A percentile compares a stretch with the other conserved stretches of the same genome.
Conservation (phyloP, 768 basidiomycete genomes). For the Suillus placidus region DNA sequence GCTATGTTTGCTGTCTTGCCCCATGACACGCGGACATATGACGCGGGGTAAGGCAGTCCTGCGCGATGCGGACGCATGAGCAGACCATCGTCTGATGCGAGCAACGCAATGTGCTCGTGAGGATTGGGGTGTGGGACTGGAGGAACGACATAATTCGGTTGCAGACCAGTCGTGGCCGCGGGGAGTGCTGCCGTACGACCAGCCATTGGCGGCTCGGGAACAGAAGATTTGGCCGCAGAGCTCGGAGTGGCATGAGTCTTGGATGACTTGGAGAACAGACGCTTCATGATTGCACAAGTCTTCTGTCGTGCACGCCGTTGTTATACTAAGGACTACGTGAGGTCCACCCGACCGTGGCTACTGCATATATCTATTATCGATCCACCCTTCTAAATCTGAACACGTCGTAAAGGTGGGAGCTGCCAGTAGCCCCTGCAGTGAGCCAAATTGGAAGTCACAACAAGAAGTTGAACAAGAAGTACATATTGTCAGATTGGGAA, state of each 20-base stretch:
- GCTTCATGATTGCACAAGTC: slow-evolving; percentile 32
- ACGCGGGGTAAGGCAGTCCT: slow-evolving; percentile 26
- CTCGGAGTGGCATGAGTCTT: slow-evolving; percentile 9
- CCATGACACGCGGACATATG: slow-evolving; percentile 61
- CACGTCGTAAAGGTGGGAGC: not conserved
- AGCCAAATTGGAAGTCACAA: not conserved
- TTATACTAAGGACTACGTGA: not conserved
- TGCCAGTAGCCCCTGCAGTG: not conserved
- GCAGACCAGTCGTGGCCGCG: slow-evolving; percentile 38
- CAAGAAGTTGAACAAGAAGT: not conserved
- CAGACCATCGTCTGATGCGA: slow-evolving; percentile 63
- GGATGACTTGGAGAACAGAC: slow-evolving; percentile 28
- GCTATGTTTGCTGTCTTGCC: slow-evolving; percentile 57
- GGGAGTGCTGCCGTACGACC: slow-evolving; percentile 2
- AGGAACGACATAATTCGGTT: slow-evolving; percentile 65
- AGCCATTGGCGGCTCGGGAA: not conserved
- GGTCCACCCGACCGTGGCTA: not conserved
- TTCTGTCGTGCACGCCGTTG: not conserved
- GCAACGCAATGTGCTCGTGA: slow-evolving; percentile 65
- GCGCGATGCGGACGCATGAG: slow-evolving; percentile 59
- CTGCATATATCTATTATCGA: not conserved
- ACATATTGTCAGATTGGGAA: not conserved
- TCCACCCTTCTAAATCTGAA: slow-evolving; percentile 4
- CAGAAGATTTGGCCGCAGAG: not conserved
- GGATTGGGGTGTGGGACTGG: slow-evolving; percentile 78